Base-by-base conservation (phyloP, 108 stramenopile genomes). In the Skeletonema tropicum region DNA sequence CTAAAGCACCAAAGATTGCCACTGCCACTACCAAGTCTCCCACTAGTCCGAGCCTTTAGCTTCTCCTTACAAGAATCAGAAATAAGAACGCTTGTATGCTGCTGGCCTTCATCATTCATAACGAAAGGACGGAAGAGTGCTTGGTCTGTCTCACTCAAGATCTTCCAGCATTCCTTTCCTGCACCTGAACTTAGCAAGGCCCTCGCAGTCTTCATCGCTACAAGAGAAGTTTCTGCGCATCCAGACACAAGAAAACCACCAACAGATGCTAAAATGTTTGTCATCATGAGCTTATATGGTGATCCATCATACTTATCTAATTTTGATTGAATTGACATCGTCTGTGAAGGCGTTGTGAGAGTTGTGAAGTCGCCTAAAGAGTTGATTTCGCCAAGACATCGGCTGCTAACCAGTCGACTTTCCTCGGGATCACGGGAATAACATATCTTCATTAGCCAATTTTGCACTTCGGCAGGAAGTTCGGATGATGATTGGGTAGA, bases 1-100 rank as follows among this genome's bases (percentile, higher is more conserved):
- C 75, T 78, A 90, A 90, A 94, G 60, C 94, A 94, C 91, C 93
- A 92, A 63, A 64, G 33, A 33, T 75, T 57, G 26, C 15, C 21
- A 58, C 60, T 57, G 26, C 15, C 21, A 58, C 60, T 71, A 3
- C 11, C 66, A 3, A 23, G 25, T 61, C 52, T 75, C 19, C 6
- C 6, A 29, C 49, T 45, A 35, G 26, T 29, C 26, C 58, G 72
- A 14, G 39, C 19, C 60, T 70, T 80, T 23, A 83, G 64, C 41
- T 41, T 58, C 29, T 76, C 59, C 3, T 80, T 64, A 36, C 68
- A 80, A 30, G 30, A 42, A 15, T 75, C 41, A 33, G 83, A 80
- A 30, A 80, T 61, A 2, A 46, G 12, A 38, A 83, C 55, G 42
- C 65, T 35, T 15, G 71, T 71, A 32, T 52, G 75, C 46, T 70